Conservation (phyloP, 805 yeast species). For the Starmerella gropengiesseri region DNA sequence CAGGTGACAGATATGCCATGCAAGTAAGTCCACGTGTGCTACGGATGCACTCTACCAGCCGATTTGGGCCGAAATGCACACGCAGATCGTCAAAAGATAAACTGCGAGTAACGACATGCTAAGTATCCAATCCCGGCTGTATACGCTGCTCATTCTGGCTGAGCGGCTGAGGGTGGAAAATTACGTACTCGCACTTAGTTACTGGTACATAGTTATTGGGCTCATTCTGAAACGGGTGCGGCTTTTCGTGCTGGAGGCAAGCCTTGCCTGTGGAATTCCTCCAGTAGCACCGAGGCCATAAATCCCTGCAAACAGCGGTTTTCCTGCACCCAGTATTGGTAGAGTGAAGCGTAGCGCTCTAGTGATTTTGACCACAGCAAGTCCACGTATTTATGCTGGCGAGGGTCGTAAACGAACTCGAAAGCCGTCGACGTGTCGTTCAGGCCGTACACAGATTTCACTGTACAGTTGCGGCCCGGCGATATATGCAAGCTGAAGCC, state of each 20-base stretch:
- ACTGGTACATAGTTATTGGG: too few species aligned
- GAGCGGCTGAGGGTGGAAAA: too few species aligned
- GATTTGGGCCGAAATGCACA: too few species aligned
- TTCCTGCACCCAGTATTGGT: slow-evolving; percentile 18
- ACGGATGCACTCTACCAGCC: too few species aligned
- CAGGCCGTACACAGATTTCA: slow-evolving; percentile 4
- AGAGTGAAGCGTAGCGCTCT: slow-evolving; percentile 1
- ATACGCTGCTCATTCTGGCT: too few species aligned
- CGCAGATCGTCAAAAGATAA: too few species aligned
- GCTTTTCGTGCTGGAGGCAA: slow-evolving; percentile 13
- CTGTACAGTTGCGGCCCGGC: slow-evolving; percentile 12
- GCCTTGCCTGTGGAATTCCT: slow-evolving; percentile 7
- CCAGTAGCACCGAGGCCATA: slow-evolving; percentile 13
- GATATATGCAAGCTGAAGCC: slow-evolving; percentile 14
- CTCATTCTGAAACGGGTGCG: too few species aligned
- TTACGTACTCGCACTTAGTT: too few species aligned
- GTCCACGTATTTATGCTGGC: slow-evolving; percentile 9
- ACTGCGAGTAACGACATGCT: too few species aligned
- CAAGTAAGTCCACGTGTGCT: too few species aligned
- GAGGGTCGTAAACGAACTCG: slow-evolving; percentile 15
- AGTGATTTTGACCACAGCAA: slow-evolving; percentile 12
- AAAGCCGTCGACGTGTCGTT: background rate
- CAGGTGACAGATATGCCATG: too few species aligned
- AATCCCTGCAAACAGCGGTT: slow-evolving; percentile 19
- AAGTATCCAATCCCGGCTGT: too few species aligned